Base-by-base conservation (phyloP, 2,329 filamentous ascomycete species). In the Aspergillus clavatus region DNA sequence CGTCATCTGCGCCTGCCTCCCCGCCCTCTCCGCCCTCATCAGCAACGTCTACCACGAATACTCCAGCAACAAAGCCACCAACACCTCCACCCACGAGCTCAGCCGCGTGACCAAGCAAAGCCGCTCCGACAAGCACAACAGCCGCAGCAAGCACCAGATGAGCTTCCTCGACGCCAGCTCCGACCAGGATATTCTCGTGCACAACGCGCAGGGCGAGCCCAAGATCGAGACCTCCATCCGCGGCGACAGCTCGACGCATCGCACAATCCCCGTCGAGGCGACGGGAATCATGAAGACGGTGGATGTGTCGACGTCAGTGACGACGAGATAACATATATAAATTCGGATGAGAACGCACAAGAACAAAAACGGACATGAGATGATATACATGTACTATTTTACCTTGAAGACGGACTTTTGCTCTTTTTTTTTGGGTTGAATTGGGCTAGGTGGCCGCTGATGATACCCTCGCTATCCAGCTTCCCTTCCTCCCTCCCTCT, bases 1-100 rank as follows among this genome's bases (percentile, higher is more conserved):
- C 8, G 66, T 71, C 23, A 63, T 71, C 29, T 69, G 67, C 48
- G 66, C 67, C 27, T 71, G 66, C 29, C 62, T 71, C 5, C 68
- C 68, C 4, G 61, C 66, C 7, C 58, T 69, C 39, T 66, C 66
- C 0, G 61, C 64, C 5, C 51, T 70, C 19, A 42, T 65, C 40
- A 59, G 52, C 36, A 60, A 58, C 18, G 62, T 69, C 48, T 54
- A 64, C 38, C 64, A 50, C 36, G 59, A 62, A 48, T 60, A 58
- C 48, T 57, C 58, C 14, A 57, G 46, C 43, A 53, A 54, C 33
- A 58, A 55, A 42, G 46, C 40, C 8, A 52, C 56, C 5, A 23
- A 42, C 11, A 38, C 46, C n/a, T 59, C 57, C 2, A 40, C 52
- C 2, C 53, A 58, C 42, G 55, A 59, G 42, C 38, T 60, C 23